Percentiles rank a stretch among this genome's conserved stretches.
phyloP scores from a whole-genome alignment of 1,284 basidiomycete species.

The Phellopilus nigrolimitatus region DNA sequence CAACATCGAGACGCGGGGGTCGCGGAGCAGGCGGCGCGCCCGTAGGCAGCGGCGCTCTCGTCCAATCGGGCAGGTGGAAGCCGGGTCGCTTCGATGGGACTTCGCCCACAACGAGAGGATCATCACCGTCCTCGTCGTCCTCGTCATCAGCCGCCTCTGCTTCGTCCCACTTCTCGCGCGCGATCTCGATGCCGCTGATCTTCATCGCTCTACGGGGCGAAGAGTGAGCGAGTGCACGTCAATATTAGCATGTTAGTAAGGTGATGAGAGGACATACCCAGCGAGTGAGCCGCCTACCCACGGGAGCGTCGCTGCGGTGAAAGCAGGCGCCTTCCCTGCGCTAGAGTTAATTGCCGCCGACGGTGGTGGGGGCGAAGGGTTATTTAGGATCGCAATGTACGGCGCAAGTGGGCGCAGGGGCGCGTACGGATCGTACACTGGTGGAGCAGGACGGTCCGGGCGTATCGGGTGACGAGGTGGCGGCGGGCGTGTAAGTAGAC shows the following conservation, averaged over 20 bases:
- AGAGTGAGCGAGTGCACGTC: not conserved
- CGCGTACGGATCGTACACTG: conserved; percentile 67
- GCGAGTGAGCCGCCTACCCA: conserved; percentile 95
- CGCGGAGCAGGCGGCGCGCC: conserved; percentile 53
- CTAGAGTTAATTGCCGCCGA: conserved; percentile 37
- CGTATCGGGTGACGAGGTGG: conserved; percentile 29
- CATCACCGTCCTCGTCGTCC: conserved; percentile 33
- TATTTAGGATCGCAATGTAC: conserved; percentile 79
- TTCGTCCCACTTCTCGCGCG: conserved; percentile 83
- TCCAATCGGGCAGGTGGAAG: conserved; percentile 75
- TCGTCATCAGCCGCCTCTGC: conserved; percentile 48
- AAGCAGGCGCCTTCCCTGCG: conserved; percentile 81
- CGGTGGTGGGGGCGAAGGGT: conserved; percentile 54
- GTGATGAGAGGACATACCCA: conserved; percentile 51
- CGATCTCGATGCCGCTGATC: conserved; percentile 75
- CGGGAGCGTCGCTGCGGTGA: conserved; percentile 69
- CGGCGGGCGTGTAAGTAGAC: conserved; percentile 32
- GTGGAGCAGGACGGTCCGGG: conserved; percentile 38
- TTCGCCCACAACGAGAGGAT: conserved; percentile 26
- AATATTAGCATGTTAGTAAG: conserved; percentile 8
- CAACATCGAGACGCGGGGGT: conserved; percentile 27
- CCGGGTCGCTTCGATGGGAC: conserved; percentile 27
- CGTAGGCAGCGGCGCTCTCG: conserved; percentile 50
- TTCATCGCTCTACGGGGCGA: conserved; percentile 59
- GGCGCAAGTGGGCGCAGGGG: conserved; percentile 62